Base-by-base conservation (phyloP, 192 early-diverging fungal species). In the Coemansia sp. region DNA sequence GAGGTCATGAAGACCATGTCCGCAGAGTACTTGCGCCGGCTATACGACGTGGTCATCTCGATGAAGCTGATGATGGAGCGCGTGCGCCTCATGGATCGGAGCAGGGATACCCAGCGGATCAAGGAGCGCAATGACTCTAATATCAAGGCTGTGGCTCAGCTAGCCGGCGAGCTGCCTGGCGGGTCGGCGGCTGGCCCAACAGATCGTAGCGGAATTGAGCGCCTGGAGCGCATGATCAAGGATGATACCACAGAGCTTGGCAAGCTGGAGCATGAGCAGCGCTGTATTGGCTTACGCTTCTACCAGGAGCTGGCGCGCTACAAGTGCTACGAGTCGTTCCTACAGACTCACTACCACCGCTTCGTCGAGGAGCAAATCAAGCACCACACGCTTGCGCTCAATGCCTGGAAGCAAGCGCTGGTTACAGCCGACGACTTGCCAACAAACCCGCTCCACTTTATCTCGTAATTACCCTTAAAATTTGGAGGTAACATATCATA, bases 1-100 rank as follows among this genome's bases (percentile, higher is more conserved):
- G 81, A 84, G 64, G 81, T 84, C 34, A 69, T 79, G 36, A 84
- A 77, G 64, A 67, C 77, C 46, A 74, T 84, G 41, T 79, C 81
- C 4, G 77, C 81, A 9, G 81, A 84, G 73, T 71, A 84, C 45
- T 70, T 84, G 67, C 81, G 81, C 13, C 73, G 81, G 40, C 33
- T 79, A 27, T 79, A 84, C 59, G 81, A 84, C 50, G 71, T 76
- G 5, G 81, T 84, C 36, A 68, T 84, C 19, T 75, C 81, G 44
- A 78, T 84, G 77, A 84, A 84, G 51, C 68, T 84, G 50, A 75
- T 84, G 77, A 84, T 84, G 77, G 81, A 84, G 50, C 69, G 81
- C 41, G 64, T 84, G 73, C 73, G 77, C 31, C 69, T 62, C 54
- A 65, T 68, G 62, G 81, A 84, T 60, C 72, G 64, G 60, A 59